Evolutionary conservation across 2,329 filamentous ascomycete genomes (phyloP), one percentile per base, ranked within the genome.

Genomic region (Sclerotiophoma versabilis): DNA sequence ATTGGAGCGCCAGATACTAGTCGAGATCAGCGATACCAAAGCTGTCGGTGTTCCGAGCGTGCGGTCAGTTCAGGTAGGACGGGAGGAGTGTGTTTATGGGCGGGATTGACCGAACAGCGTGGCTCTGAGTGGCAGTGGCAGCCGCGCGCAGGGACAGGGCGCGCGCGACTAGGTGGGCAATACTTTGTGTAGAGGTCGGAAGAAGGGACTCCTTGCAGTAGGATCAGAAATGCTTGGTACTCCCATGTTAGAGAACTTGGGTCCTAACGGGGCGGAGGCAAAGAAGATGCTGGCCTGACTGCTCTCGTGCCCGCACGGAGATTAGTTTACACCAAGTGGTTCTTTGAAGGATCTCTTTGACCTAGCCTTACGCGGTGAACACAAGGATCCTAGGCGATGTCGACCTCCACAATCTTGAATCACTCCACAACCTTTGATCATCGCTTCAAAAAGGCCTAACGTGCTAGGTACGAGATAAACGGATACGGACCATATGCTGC

Each of bases 331-430:
- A 57, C 60, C 47, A 51, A 59, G 54, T 63, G 59, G 52, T 49
- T 41, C 27, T 54, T 29, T 34, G 27, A 44, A 36, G 39, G 27
- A 45, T 49, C 14, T 26, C 45, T 38, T 54, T 45, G 34, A 29
- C 34, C 45, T 34, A 46, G 51, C 39, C 19, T 34, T 41, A 39
- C 32, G 29, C n/a, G 27, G 34, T 46, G 22, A 33, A 45, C 25
- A 52, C 65, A 59, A 62, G 62, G 61, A 64, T 63, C 48, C 45
- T 43, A 59, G 58, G 62, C 52, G 60, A 47, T 63, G 62, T 57
- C 63, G 57, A 63, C 58, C 58, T 47, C 52, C 42, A 52, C 61
- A 57, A 29, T 48, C 54, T 54, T 60, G 57, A n/a, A n/a, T n/a
- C n/a, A n/a, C 58, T 47, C 52, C 42, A 52, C 61, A 57, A 29